Evolutionary conservation across 805 yeast species (phyloP).

Genomic region (Kodamaea jinghongensis): DNA sequence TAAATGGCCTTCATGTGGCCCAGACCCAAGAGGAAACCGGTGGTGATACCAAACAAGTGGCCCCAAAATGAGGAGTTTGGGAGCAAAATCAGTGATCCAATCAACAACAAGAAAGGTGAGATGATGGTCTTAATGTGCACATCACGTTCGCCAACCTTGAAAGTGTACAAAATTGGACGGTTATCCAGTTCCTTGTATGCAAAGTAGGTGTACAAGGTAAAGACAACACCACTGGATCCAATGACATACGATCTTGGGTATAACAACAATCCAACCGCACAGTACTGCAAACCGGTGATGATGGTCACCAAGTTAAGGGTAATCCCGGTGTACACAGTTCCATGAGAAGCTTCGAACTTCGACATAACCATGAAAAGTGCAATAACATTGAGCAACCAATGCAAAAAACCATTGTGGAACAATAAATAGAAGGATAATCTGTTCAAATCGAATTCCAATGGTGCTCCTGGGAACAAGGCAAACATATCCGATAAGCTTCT

Average conservation of each 20-base stretch:
- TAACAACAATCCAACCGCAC: conserved; percentile 48
- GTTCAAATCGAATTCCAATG: conserved; percentile 45
- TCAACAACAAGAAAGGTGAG: conserved; percentile 52
- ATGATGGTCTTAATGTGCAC: conserved; percentile 55
- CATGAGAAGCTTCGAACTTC: conserved; percentile 67
- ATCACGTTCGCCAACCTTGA: conserved; percentile 32
- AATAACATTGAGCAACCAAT: conserved; percentile 57
- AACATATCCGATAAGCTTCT: conserved; percentile 32
- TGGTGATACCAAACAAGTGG: conserved; percentile 62
- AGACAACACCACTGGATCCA: conserved; percentile 75
- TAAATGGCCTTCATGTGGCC: conserved; percentile 57
- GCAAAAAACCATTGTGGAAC: conserved; percentile 60
- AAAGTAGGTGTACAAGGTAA: conserved; percentile 61
- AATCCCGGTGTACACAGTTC: conserved; percentile 83
- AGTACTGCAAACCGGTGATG: conserved; percentile 62
- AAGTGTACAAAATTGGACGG: conserved; percentile 39
- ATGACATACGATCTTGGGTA: conserved; percentile 53
- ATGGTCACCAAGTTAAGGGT: conserved; percentile 72
- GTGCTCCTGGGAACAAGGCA: conserved; percentile 54
- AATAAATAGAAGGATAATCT: conserved; percentile 70
- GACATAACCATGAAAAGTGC: conserved; percentile 60
- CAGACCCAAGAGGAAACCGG: conserved; percentile 62
- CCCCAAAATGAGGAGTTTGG: conserved; percentile 75
- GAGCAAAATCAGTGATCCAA: conserved; percentile 48
- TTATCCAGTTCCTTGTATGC: conserved; percentile 45